These are phyloP conservation scores for Neocallimastix lanati DNA, from an alignment of 192 early-diverging fungal genomes.

Conservation along the genomic window DNA sequence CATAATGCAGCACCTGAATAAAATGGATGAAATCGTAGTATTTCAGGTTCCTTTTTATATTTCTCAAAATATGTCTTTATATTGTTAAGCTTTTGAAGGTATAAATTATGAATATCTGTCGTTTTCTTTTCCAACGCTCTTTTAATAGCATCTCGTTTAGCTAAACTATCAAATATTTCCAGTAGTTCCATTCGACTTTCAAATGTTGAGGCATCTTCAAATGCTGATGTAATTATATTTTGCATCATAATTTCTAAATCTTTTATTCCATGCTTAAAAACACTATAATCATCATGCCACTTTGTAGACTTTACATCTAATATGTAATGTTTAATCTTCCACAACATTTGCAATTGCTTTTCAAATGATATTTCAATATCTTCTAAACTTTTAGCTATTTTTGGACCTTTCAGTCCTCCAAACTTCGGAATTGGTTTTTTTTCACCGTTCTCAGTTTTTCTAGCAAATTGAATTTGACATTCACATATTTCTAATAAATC, in stretches of 20 bases:
- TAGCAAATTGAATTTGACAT: conserved; percentile 44
- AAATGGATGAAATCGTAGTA: conserved; percentile 32
- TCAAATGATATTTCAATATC: conserved; percentile 44
- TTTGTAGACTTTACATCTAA: conserved; percentile 42
- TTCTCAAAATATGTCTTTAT: conserved; percentile 44
- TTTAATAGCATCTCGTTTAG: conserved; percentile 47
- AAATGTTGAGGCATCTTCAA: conserved; percentile 29
- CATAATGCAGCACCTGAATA: conserved; percentile 39
- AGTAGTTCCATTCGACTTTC: conserved; percentile 35
- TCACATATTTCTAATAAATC: conserved; percentile 37
- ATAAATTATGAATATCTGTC: conserved; percentile 28
- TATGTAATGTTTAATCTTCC: conserved; percentile 35
- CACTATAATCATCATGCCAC: conserved; percentile 50
- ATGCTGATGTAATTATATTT: conserved; percentile 37
- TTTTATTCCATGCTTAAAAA: conserved; percentile 47
- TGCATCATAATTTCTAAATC: conserved; percentile 50
- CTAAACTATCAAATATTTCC: conserved; percentile 40
- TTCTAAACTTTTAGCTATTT: conserved; percentile 33
- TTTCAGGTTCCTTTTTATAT: conserved; percentile 28
- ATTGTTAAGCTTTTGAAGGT: conserved; percentile 30
- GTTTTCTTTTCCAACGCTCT: conserved; percentile 45
- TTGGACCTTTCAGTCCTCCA: conserved; percentile 34
- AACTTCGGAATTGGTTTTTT: conserved; percentile 39
- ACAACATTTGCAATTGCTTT: conserved; percentile 22
- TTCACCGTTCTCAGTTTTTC: conserved; percentile 31